Evolutionary conservation across 2,329 filamentous ascomycete species (phyloP).

Genomic region (Coniochaeta sp.): DNA sequence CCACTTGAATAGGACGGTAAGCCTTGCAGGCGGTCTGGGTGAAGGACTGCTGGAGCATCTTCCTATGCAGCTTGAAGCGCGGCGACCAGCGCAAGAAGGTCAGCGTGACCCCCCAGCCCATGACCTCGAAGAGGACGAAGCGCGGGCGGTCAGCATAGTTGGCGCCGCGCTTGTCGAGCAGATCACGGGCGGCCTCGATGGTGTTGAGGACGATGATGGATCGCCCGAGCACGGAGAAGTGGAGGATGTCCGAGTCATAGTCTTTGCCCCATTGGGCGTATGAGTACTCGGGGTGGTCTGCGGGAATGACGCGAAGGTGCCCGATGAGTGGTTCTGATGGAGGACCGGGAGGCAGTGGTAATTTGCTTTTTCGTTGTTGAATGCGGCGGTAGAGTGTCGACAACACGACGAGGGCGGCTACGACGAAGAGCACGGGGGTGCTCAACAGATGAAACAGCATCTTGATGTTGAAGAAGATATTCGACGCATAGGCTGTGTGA

Average conservation of each 20-base stretch:
- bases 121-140: constrained; percentile 27
- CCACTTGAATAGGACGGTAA: constrained; percentile 8
- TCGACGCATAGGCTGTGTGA: not conserved
- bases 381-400: not conserved
- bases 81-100: constrained; percentile 33
- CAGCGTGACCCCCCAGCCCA: constrained; percentile 34
- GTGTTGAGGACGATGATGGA: constrained; percentile 28
- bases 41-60: constrained; percentile 32
- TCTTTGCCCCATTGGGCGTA: constrained; percentile 2
- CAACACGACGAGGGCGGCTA: not conserved
- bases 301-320: not conserved
- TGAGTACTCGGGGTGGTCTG: not conserved
- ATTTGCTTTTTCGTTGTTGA: not conserved
- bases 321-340: not conserved
- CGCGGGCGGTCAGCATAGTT: constrained; percentile 29
- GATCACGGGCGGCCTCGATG: constrained; percentile 23
- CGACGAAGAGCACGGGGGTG: not conserved
- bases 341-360: not conserved
- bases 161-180: constrained; percentile 28
- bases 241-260: constrained; percentile 20
- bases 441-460: not conserved
- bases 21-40: constrained; percentile 12
- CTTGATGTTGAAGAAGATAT: not conserved
- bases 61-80: constrained; percentile 31
- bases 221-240: constrained; percentile 19